These are phyloP conservation scores for Cocos nucifera DNA, from an alignment of 176 grass and related monocot genomes.

Conservation along the genomic window DNA sequence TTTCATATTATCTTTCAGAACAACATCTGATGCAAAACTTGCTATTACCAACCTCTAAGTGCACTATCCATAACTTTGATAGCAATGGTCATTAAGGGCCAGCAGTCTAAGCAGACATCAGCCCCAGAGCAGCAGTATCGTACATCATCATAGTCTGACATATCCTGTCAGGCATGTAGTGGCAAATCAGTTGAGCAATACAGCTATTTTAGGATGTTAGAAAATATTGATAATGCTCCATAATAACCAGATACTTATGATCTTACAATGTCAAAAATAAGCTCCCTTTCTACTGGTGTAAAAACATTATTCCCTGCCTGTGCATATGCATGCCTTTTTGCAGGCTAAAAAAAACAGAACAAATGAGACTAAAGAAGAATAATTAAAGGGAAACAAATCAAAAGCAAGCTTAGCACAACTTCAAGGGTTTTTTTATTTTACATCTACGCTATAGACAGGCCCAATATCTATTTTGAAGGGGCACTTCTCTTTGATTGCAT, in stretches of 20 bases:
- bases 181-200: neutral
- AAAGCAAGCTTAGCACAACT: neutral
- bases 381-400: constrained; percentile 5
- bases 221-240: neutral
- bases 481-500: constrained; percentile 70
- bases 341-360: constrained; percentile 40
- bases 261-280: constrained; percentile 95
- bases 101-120: constrained; percentile 75
- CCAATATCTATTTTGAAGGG: constrained; percentile 94
- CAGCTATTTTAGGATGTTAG: neutral
- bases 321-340: constrained; percentile 82
- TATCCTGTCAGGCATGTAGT: constrained; percentile 41
- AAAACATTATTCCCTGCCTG: constrained; percentile 78
- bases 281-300: constrained; percentile 75
- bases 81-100: constrained; percentile 95
- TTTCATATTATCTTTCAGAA: too few relatives aligned
- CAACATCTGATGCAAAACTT: neutral
- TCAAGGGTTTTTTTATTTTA: constrained; percentile 27
- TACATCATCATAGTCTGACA: constrained; percentile 97
- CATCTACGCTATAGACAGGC: constrained; percentile 60
- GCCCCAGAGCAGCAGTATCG: constrained; percentile 95
- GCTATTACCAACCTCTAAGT: constrained; percentile 61
- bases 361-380: constrained; percentile 1
- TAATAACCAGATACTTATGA: neutral
- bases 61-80: constrained; percentile 81